These are phyloP conservation scores for Mycena leptocephala DNA, from an alignment of 768 basidiomycete genomes.

Conservation along the genomic window DNA sequence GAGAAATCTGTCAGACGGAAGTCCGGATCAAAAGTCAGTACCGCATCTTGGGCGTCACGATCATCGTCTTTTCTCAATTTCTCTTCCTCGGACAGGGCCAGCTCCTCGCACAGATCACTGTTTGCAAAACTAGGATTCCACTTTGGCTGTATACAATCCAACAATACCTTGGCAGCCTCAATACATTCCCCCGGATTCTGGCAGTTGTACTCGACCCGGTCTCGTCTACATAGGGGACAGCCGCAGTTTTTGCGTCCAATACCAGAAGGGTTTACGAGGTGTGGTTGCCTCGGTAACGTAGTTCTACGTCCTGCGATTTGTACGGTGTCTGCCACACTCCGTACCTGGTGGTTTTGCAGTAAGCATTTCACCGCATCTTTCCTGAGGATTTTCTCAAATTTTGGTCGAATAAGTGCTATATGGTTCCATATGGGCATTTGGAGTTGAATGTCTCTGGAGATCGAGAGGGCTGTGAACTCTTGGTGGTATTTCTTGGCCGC, in stretches of 20 bases:
- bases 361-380: not conserved
- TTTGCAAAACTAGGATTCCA: constrained; percentile 4
- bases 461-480: no score
- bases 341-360: not conserved
- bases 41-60: not conserved
- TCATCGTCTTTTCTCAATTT: not conserved
- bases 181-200: not conserved
- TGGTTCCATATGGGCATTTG: no score
- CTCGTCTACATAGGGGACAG: not conserved
- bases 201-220: not conserved
- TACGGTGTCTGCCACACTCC: not conserved
- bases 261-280: constrained; percentile 13
- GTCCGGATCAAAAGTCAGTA: constrained; percentile 22
- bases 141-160: not conserved
- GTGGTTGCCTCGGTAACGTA: not conserved
- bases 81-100: constrained; percentile 9
- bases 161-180: no score
- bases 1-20: not conserved
- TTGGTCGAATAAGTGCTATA: no score
- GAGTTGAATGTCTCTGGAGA: no score
- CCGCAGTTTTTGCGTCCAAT: no score
- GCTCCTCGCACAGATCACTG: constrained; percentile 2
- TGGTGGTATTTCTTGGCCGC: no score
- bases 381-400: no score
- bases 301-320: constrained; percentile 1